Percentiles rank a stretch among this genome's conserved stretches.
Evolutionary conservation across 139 green algal genomes (phyloP).

Genomic region (Volvox africanus): DNA sequence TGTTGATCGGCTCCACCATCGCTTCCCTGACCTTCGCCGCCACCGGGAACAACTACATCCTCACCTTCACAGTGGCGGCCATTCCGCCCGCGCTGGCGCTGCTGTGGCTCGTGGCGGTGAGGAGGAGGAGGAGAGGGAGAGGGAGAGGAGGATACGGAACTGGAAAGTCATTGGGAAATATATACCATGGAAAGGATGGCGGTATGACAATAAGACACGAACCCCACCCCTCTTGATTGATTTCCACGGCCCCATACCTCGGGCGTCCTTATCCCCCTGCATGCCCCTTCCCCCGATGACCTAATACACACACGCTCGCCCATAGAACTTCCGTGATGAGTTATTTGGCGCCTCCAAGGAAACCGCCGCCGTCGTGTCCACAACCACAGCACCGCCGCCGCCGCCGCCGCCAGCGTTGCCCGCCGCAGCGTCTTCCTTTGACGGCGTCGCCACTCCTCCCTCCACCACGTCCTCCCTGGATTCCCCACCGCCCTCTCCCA

Average conservation of each 20-base stretch:
- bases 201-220: no score
- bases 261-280: no score
- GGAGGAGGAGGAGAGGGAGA: not conserved
- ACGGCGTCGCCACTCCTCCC: not conserved
- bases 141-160: not conserved
- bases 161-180: no score
- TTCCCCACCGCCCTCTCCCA: no score
- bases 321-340: constrained; percentile 56
- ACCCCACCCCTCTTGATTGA: no score
- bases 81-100: constrained; percentile 74
- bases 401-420: not conserved
- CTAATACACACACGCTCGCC: not conserved
- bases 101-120: constrained; percentile 60
- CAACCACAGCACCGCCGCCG: not conserved
- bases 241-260: no score
- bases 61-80: constrained; percentile 78
- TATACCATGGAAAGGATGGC: no score
- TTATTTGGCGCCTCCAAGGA: constrained; percentile 39
- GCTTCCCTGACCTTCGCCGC: constrained; percentile 70
- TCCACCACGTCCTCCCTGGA: not conserved
- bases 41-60: constrained; percentile 76
- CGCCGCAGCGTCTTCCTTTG: not conserved
- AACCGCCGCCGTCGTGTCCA: not conserved
- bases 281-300: no score
- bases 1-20: constrained; percentile 76